Base-by-base conservation (phyloP, 2,329 filamentous ascomycete genomes). In the Calcarisporium arbuscula region DNA sequence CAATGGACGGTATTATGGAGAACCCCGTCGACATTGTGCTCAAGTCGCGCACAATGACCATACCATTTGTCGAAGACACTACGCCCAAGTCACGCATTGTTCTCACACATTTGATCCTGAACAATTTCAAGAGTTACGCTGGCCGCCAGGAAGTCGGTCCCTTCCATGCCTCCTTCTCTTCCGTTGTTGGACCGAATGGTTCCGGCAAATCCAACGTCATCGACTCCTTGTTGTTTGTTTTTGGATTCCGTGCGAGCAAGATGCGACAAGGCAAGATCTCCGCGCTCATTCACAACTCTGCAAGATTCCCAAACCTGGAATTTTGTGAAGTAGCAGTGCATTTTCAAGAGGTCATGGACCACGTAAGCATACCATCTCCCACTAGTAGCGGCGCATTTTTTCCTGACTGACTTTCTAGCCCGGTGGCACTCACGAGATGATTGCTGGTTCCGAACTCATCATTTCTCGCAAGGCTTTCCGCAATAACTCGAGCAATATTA, bases 211-310 rank as follows among this genome's bases (percentile, higher is more conserved):
- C 92, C 16, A 98, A 98, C 51, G 94, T 98, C 43, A 98, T 98
- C 54, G 92, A 98, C 61, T 95, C 92, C 3, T 68, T 98, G 19
- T 76, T 98, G 1, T 98, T 98, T 53, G 92, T 98, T n/a, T 98
- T 98, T 55, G 92, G 94, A 35, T 98, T 98, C 67, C 82, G 92
- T 40, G 92, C 92, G 27, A 96, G 90, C 70, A 98, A 98, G 65
- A 98, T 98, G 92, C 77, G 92, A 52, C 92, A 98, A 60, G 92
- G 92, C 53, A 98, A 98, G 65, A 88, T 98, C 30, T 98, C 92
- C 1, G 92, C 92, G 5, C 68, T 98, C 31, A 98, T 98, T 47
- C 92, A 98, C 65, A 98, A 96, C 58, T 96, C 92, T 10, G 89
- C 88, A 1, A 77, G 85, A 36, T 78, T 84, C 48, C 88, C 88